phyloP scores from a whole-genome alignment of 2,329 filamentous ascomycete species.

The Fusarium sacchari region DNA sequence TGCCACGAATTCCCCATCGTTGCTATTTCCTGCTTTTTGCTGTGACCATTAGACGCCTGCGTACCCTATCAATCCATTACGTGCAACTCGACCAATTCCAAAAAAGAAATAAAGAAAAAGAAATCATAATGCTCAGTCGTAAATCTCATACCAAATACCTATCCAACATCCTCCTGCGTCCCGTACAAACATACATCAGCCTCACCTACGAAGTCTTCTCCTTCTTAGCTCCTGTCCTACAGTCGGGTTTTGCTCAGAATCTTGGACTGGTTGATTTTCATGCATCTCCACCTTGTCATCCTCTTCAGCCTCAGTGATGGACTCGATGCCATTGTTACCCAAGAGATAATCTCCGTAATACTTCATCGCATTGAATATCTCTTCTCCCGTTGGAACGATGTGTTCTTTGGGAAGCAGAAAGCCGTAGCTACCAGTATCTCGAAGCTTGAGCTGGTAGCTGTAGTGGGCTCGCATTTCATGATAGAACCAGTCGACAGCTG shows the following conservation, averaged over 20 bases:
- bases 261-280: neutral
- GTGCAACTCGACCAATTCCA: slow-evolving; percentile 3
- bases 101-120: neutral
- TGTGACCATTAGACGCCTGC: slow-evolving; percentile 32
- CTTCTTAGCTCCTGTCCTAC: slow-evolving; percentile 46
- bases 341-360: slow-evolving; percentile 85
- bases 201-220: slow-evolving; percentile 43
- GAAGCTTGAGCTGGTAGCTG: slow-evolving; percentile 92
- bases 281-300: slow-evolving; percentile 31
- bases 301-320: slow-evolving; percentile 40
- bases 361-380: slow-evolving; percentile 83
- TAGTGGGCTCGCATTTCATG: slow-evolving; percentile 84
- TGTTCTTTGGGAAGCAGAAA: slow-evolving; percentile 88
- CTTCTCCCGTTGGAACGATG: slow-evolving; percentile 89
- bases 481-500: slow-evolving; percentile 95
- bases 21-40: slow-evolving; percentile 23
- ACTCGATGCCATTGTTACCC: slow-evolving; percentile 74
- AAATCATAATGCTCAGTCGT: slow-evolving; percentile 30
- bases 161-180: neutral
- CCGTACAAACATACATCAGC: neutral
- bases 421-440: slow-evolving; percentile 93
- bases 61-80: neutral
- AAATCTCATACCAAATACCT: slow-evolving; percentile 13
- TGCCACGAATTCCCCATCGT: slow-evolving; percentile 18
- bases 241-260: slow-evolving; percentile 22